phyloP scores from a whole-genome alignment of 371 early-diverging fungal species.

The Lichtheimia ornata region DNA sequence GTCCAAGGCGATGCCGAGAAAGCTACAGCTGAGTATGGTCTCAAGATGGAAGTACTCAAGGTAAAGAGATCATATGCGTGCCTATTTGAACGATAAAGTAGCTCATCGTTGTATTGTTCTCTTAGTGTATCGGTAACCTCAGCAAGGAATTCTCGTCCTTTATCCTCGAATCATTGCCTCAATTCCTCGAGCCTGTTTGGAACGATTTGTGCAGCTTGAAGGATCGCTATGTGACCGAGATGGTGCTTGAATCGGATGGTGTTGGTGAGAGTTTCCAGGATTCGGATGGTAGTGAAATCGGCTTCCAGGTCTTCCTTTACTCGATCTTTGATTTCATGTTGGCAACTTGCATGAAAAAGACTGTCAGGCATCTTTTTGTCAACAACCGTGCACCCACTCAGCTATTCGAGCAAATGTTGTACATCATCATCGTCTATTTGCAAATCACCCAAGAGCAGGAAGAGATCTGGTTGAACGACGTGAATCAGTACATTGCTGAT shows the following conservation, averaged over 20 bases:
- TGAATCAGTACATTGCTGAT: constrained; percentile 87
- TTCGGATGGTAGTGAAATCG: constrained; percentile 77
- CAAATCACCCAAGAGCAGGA: constrained; percentile 85
- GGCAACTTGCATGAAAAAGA: constrained; percentile 58
- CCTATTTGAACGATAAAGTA: neutral
- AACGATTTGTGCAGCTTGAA: constrained; percentile 59
- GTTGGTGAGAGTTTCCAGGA: constrained; percentile 63
- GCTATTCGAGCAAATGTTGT: constrained; percentile 66
- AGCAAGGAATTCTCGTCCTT: constrained; percentile 64
- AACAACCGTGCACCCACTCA: constrained; percentile 32
- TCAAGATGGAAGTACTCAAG: constrained; percentile 75
- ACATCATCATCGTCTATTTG: constrained; percentile 67
- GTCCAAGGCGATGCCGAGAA: constrained; percentile 48
- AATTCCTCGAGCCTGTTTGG: constrained; percentile 68
- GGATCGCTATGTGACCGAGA: constrained; percentile 57
- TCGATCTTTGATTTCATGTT: constrained; percentile 72
- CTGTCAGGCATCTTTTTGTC: constrained; percentile 41
- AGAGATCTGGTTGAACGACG: constrained; percentile 81
- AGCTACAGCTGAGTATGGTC: constrained; percentile 61
- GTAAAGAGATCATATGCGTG: constrained; percentile 23
- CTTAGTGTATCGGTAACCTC: constrained; percentile 62
- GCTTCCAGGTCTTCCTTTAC: constrained; percentile 72
- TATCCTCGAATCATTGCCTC: constrained; percentile 48
- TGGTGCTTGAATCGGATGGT: constrained; percentile 59
- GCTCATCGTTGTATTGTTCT: neutral